phyloP scores from a whole-genome alignment of 257 asterid species.

The Solanum acaule region DNA sequence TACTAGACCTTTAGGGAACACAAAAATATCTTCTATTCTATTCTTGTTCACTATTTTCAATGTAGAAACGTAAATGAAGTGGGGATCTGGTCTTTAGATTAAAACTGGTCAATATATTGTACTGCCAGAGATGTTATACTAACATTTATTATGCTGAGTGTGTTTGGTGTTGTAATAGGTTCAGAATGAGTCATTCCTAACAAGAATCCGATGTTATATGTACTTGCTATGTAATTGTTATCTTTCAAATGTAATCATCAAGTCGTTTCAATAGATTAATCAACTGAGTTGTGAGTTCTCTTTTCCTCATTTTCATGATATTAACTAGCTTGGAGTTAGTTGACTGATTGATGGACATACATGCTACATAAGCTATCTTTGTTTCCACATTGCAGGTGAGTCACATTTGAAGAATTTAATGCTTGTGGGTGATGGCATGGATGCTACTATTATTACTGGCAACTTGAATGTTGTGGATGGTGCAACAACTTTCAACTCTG shows the following conservation, averaged over 20 bases:
- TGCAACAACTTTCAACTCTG: slow-evolving; percentile 18
- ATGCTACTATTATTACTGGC: slow-evolving; percentile 22
- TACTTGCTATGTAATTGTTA: too few relatives aligned
- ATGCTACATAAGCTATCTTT: background rate
- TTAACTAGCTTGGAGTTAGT: background rate
- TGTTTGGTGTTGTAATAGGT: background rate
- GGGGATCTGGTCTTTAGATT: background rate
- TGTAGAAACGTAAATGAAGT: background rate
- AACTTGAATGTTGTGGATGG: slow-evolving; percentile 22
- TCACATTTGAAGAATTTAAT: slow-evolving; percentile 27
- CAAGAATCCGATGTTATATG: background rate
- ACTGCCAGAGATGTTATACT: background rate
- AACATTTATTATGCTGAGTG: background rate
- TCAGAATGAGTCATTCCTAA: background rate
- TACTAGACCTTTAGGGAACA: too few relatives aligned
- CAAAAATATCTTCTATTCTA: too few relatives aligned
- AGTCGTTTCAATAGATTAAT: too few relatives aligned
- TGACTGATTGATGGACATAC: background rate
- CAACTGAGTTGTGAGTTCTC: too few relatives aligned
- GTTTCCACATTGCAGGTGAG: slow-evolving; percentile 35
- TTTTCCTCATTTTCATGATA: too few relatives aligned
- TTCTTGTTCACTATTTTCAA: background rate
- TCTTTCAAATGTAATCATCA: too few relatives aligned
- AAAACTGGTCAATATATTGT: background rate
- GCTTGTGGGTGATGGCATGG: slow-evolving; percentile 34